Conservation (phyloP, 2,329 filamentous ascomycete species). For the Colletotrichum sojae region DNA sequence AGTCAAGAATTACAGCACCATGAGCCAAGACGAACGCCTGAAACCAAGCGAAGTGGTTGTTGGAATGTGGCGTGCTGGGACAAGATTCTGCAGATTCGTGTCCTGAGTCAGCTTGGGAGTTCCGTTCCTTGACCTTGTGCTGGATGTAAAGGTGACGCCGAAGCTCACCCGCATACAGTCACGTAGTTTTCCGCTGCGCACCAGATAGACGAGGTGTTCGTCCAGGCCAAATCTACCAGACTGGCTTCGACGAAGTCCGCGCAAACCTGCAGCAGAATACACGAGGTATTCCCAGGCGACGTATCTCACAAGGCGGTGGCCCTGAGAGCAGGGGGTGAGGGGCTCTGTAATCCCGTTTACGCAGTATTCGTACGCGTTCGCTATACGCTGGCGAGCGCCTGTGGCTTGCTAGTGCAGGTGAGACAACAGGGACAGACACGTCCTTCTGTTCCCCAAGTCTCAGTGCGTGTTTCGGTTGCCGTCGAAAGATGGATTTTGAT, state of each 20-base stretch:
- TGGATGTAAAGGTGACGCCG: background rate
- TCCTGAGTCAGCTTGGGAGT: background rate
- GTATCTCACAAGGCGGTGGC: background rate
- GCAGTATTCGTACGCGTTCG: background rate
- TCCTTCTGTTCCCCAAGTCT: conserved; percentile 22
- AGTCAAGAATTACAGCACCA: background rate
- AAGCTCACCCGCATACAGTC: background rate
- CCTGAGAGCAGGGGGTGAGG: background rate
- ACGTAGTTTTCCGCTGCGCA: background rate
- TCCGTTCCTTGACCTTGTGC: background rate
- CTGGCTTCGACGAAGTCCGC: background rate
- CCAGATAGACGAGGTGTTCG: background rate
- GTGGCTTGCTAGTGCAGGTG: conserved; percentile 16
- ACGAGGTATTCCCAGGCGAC: background rate
- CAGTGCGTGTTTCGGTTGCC: conserved; percentile 23
- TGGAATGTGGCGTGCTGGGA: background rate
- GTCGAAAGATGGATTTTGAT: background rate
- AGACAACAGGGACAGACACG: conserved; percentile 13
- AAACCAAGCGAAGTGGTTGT: background rate
- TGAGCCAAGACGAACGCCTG: background rate
- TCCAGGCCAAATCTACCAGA: background rate
- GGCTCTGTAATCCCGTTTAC: background rate
- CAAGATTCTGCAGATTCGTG: background rate
- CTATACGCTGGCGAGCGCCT: conserved; percentile 7
- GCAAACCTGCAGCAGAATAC: background rate